Percentiles rank a stretch among this genome's conserved stretches.
These are phyloP conservation scores for Singerocomus inundabilis DNA, from an alignment of 1,284 basidiomycete species.

Conservation along the genomic window DNA sequence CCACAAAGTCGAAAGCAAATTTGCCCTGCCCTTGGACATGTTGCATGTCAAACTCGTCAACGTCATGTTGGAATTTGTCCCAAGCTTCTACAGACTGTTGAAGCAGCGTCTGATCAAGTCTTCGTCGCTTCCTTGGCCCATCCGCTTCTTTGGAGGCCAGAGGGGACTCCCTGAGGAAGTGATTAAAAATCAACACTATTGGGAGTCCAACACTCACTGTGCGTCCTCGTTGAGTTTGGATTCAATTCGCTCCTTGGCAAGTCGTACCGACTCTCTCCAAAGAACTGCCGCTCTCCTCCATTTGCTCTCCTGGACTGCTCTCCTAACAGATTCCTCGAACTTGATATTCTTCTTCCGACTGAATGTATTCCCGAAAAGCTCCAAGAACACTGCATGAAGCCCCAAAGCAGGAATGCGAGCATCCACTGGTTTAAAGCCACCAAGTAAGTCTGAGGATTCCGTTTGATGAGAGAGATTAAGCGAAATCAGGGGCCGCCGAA, in stretches of 20 bases:
- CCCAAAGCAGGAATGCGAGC: slow-evolving; percentile 74
- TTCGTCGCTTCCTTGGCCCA: slow-evolving; percentile 73
- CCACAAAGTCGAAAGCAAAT: slow-evolving; percentile 93
- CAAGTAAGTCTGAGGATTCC: slow-evolving; percentile 91
- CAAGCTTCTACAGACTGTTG: slow-evolving; percentile 58
- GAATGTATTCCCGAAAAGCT: slow-evolving; percentile 87
- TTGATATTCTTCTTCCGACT: slow-evolving; percentile 88
- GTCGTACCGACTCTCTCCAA: slow-evolving; percentile 78
- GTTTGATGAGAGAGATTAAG: slow-evolving; percentile 98
- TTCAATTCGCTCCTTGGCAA: slow-evolving; percentile 65
- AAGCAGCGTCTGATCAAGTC: slow-evolving; percentile 49
- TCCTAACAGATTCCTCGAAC: slow-evolving; percentile 83
- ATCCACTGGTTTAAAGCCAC: slow-evolving; percentile 95
- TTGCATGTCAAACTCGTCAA: slow-evolving; percentile 83
- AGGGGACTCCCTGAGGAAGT: slow-evolving; percentile 8
- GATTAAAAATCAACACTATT: slow-evolving; percentile 1
- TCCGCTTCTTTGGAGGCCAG: slow-evolving; percentile 37
- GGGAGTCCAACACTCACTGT: slow-evolving; percentile 38
- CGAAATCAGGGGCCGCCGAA: slow-evolving; percentile 78
- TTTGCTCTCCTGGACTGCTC: slow-evolving; percentile 78
- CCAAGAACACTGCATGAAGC: slow-evolving; percentile 77
- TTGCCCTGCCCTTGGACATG: slow-evolving; percentile 84
- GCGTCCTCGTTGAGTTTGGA: slow-evolving; percentile 41
- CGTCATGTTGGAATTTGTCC: slow-evolving; percentile 70
- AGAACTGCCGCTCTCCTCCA: slow-evolving; percentile 86